Evolutionary conservation across 2,329 filamentous ascomycete genomes (phyloP), one percentile per base, ranked within the genome.

Genomic region (Karstenula rhodostoma): DNA sequence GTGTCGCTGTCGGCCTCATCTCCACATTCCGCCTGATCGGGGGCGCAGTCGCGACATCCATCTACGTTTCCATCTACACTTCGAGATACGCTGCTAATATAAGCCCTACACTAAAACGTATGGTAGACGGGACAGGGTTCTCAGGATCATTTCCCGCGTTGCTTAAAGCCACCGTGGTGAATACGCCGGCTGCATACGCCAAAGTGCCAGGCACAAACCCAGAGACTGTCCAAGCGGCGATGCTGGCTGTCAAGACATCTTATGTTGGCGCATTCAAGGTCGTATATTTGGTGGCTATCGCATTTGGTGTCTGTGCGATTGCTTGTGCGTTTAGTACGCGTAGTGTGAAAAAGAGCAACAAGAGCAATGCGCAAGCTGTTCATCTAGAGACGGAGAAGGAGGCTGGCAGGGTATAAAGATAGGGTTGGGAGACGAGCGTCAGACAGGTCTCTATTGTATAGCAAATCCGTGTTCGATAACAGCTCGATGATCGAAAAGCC

Each of bases 21-120:
- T 72, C 73, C 0, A 79, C 78, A 8, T 77, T 77, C 61, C 72
- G 78, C 13, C 71, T 79, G 4, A 69, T 79, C 29, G 75, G 75
- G 23, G 77, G 78, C 51, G 75, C 78, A 17, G 70, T 80, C 1
- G 76, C 77, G 9, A 78, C 73, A 4, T 76, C 75, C 29, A 78
- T 80, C 57, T 80, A 78, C 69, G 77, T 74, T 0, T 70, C 73
- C 32, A 76, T 80, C 46, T 69, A 73, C 51, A 68, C 72, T 12
- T 73, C 69, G 48, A 65, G 71, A 32, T 77, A 76, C 65, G 60
- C 51, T 15, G 29, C 25, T 8, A 53, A 35, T 27, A 61, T 64
- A 50, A 35, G 35, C 12, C 55, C 58, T 4, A 60, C 52, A 5
- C 58, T 63, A 17, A 48, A 57, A n/a, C 27, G 50, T 8, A 55